Conservation (phyloP, 73 alveolate genomes). For the Paramecium bursaria region DNA sequence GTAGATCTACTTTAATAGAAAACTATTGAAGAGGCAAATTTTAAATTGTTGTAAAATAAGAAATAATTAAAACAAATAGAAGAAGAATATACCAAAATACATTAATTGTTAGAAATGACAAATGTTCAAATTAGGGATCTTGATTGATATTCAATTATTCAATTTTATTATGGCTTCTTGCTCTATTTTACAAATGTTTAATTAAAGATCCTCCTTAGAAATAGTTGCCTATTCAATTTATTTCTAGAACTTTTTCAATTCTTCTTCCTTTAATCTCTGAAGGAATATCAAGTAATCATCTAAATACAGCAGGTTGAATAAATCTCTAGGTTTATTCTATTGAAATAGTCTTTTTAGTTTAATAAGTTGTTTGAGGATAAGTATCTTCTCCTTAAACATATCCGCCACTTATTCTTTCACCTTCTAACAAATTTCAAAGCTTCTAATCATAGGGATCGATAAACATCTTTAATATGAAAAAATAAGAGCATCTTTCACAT, state of each 20-base stretch:
- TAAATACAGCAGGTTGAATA: not conserved
- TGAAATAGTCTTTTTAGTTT: not conserved
- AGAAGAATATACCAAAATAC: too few species aligned
- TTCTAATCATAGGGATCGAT: slow-evolving; percentile 46
- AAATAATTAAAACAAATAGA: too few species aligned
- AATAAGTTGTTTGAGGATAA: not conserved
- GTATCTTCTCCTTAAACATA: not conserved
- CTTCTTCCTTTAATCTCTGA: not conserved
- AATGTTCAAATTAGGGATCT: too few species aligned
- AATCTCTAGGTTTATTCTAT: slow-evolving; percentile 10
- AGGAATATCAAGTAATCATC: slow-evolving; percentile 17
- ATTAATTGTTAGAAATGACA: too few species aligned
- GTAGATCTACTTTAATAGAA: slow-evolving; percentile 33
- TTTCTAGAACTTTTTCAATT: not conserved
- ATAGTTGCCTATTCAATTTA: not conserved
- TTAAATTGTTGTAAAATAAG: too few species aligned
- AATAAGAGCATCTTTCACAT: slow-evolving; percentile 5
- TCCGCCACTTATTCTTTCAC: not conserved
- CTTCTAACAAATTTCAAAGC: slow-evolving; percentile 25
- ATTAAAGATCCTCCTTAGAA: too few species aligned
- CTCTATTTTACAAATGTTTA: too few species aligned
- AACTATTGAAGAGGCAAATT: slow-evolving; percentile 30
- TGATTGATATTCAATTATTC: too few species aligned
- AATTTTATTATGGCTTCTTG: too few species aligned
- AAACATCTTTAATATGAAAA: slow-evolving; percentile 4